A percentile compares a stretch with the other conserved stretches of the same genome.
Evolutionary conservation across 2,329 filamentous ascomycete species (phyloP).

Genomic region (Pseudogymnoascus sp.): DNA sequence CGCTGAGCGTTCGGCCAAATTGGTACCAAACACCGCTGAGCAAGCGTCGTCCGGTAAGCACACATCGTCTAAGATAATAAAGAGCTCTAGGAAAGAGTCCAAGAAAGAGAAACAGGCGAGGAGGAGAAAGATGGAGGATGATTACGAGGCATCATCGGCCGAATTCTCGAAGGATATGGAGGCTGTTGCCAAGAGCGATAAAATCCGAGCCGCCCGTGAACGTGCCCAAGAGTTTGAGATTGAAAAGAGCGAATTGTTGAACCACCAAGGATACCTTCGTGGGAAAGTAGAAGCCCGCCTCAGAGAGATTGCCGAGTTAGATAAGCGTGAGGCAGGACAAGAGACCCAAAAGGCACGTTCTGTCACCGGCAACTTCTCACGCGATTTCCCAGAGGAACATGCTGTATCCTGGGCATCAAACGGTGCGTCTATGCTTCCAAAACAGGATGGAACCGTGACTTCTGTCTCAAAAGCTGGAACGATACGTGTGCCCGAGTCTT

Average conservation of each 20-base stretch:
- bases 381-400: too few species aligned
- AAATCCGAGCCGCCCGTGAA: slow-evolving; percentile 16
- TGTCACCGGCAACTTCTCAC: too few species aligned
- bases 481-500: slow-evolving; percentile 31
- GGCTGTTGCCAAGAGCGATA: slow-evolving; percentile 10
- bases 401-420: too few species aligned
- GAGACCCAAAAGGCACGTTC: too few species aligned
- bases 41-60: neutral
- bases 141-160: slow-evolving; percentile 17
- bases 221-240: slow-evolving; percentile 20
- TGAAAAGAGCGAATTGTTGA: slow-evolving; percentile 20
- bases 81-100: slow-evolving; percentile 14
- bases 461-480: slow-evolving; percentile 10
- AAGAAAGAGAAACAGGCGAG: slow-evolving; percentile 21
- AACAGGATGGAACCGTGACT: too few species aligned
- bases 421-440: too few species aligned
- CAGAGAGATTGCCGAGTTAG: slow-evolving; percentile 15
- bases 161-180: slow-evolving; percentile 1
- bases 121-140: slow-evolving; percentile 23
- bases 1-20: neutral
- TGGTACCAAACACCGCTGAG: neutral
- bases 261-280: slow-evolving; percentile 18
- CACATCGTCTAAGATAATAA: neutral
- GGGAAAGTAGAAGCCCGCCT: slow-evolving; percentile 16
- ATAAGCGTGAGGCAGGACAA: neutral